Evolutionary conservation across 345 rosid genomes (phyloP), one percentile per base, ranked within the genome.

Genomic region (Arabidopsis arenosa): DNA sequence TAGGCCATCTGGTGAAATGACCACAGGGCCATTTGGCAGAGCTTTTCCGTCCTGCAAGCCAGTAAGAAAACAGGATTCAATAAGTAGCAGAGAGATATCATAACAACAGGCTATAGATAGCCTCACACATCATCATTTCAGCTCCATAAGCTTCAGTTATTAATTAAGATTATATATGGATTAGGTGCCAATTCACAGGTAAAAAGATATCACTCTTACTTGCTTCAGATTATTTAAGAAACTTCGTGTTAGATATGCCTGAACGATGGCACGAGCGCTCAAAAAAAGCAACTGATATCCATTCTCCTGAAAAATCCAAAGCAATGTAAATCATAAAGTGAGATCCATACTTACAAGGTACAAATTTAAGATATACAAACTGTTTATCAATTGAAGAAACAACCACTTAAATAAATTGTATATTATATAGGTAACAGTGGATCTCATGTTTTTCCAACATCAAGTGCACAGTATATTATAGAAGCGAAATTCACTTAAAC

Each of bases 201-300:
- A 39, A 33, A 70, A 26, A 40, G 51, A 79, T 37, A 21, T 45
- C 49, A 47, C 5, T 5, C 15, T 65, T 63, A 89, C 98, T 96
- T 93, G 98, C 79, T 93, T 93, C 57, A 93, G 81, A 83, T 93
- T 93, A 76, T 84, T 75, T 49, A 90, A 86, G 80, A 86, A 90
- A 56, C 75, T 93, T 79, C 95, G 83, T 17, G 98, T 93, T 68
- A 93, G 80, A 82, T 93, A 93, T 26, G 98, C 98, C 82, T 93
- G 98, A 80, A 89, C 98, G 9, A 93, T 90, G 67, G 98, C 98
- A 66, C 98, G 92, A 0, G 98, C 98, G 61, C 98, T 93, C 75
- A 93, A 83, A 84, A 93, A 93, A 66, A 93, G 88, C 36, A 93
- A 85, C 75, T 93, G 98, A 77, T 93, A 93, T 78, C 98, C 98